These are phyloP conservation scores for Pezicula rhizophila DNA, from an alignment of 2,329 filamentous ascomycete genomes.

Conservation along the genomic window DNA sequence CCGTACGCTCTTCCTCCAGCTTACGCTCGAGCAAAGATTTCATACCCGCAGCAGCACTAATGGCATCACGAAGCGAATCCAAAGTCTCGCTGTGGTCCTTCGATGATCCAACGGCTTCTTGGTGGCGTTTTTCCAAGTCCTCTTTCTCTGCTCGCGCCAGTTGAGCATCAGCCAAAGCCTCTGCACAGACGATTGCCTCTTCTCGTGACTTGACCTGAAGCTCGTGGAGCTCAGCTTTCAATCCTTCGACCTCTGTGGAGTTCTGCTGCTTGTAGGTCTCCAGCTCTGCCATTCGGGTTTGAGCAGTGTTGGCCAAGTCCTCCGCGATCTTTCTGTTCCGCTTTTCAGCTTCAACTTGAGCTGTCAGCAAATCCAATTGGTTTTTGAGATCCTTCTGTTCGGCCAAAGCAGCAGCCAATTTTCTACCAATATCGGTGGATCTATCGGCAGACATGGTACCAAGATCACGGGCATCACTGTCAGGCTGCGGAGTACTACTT, in stretches of 20 bases:
- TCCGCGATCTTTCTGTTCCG: conserved; percentile 79
- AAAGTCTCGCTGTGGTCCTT: conserved; percentile 68
- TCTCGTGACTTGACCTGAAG: conserved; percentile 73
- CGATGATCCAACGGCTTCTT: conserved; percentile 59
- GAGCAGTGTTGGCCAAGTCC: conserved; percentile 75
- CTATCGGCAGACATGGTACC: conserved; percentile 56
- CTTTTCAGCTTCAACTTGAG: conserved; percentile 75
- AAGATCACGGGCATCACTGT: conserved; percentile 50
- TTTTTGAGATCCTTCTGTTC: conserved; percentile 74
- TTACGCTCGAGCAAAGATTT: conserved; percentile 71
- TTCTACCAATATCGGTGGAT: conserved; percentile 68
- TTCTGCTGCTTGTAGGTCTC: conserved; percentile 80
- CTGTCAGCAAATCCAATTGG: conserved; percentile 61
- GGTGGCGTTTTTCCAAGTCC: conserved; percentile 63
- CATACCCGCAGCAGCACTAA: conserved; percentile 74
- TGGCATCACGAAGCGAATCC: conserved; percentile 67
- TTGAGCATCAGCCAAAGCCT: conserved; percentile 68
- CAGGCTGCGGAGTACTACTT: conserved; percentile 52
- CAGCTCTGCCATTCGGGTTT: conserved; percentile 76
- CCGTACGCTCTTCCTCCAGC: conserved; percentile 74
- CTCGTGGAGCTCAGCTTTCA: conserved; percentile 80
- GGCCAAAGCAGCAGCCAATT: conserved; percentile 75
- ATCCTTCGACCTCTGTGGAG: conserved; percentile 74
- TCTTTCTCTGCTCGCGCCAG: conserved; percentile 82
- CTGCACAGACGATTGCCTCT: conserved; percentile 69